Evolutionary conservation across 495 filamentous ascomycete genomes (phyloP).

Genomic region (Penicillium desertorum): DNA sequence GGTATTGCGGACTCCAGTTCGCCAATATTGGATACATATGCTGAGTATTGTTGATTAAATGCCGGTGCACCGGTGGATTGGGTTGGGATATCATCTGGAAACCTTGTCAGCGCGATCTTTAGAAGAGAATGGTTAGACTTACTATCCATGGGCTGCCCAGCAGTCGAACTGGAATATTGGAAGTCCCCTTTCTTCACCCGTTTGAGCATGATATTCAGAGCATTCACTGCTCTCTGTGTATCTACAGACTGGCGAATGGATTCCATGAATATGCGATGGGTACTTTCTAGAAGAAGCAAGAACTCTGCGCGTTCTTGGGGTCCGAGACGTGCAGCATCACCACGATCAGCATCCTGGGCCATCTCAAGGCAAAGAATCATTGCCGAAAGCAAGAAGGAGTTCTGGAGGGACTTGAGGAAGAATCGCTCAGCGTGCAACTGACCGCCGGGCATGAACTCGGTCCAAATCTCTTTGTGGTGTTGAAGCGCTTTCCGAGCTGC

Average conservation of each 20-base stretch:
- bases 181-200: conserved; percentile 52
- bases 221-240: conserved; percentile 72
- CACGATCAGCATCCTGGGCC: conserved; percentile 26
- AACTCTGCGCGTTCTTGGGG: conserved; percentile 56
- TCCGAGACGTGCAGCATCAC: conserved; percentile 3
- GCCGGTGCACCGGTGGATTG: not conserved
- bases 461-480: conserved; percentile 73
- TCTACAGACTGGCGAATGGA: conserved; percentile 68
- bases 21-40: not conserved
- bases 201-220: conserved; percentile 72
- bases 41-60: conserved; percentile 13
- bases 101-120: not conserved
- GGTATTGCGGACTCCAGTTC: conserved; percentile 8
- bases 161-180: conserved; percentile 30
- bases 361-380: conserved; percentile 88
- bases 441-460: conserved; percentile 71
- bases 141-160: conserved; percentile 15
- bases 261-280: conserved; percentile 69
- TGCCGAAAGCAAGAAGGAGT: conserved; percentile 76
- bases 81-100: conserved; percentile 10
- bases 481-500: conserved; percentile 73
- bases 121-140: conserved; percentile 26
- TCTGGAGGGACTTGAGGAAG: conserved; percentile 76
- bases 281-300: conserved; percentile 64
- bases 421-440: conserved; percentile 69